Base-by-base conservation (phyloP, 768 basidiomycete species). In the Tylopilus subfusipes region DNA sequence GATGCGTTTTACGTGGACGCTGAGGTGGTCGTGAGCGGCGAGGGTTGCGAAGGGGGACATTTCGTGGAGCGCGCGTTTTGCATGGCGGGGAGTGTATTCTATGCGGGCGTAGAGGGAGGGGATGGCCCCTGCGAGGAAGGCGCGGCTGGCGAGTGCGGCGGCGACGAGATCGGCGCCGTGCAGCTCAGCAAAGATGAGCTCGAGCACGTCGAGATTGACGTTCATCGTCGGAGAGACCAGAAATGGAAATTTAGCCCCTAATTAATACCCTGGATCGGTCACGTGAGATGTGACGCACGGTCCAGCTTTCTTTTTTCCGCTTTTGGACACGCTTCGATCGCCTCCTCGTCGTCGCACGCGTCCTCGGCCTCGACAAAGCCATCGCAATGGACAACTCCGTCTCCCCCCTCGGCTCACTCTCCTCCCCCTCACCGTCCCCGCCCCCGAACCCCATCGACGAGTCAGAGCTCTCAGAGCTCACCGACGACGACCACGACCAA, bases 381-480 rank as follows among this genome's bases (percentile, higher is more conserved):
- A 40, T 40, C 39, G 39, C 24, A 49, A 65, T 65, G 66, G 57
- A 65, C 30, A 65, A 55, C 44, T 65, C 64, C 52, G 64, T 66
- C 22, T 65, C 64, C 2, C 65, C 86, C 36, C 76, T 82, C 57
- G 76, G 79, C 42, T 88, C 87, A 22, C 78, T 84, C 54, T 87
- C 82, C 60, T 85, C 84, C 2, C 86, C 86, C 0, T 86, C 86
- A 3, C 85, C 85, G 0, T 82, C 87, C 0, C 80, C 78, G 3
- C 78, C 77, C 5, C 66, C 70, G 40, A 63, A 61, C 46, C 74
- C 67, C 55, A 68, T 65, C 57, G 72, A 66, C 60, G 87, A 82
- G 69, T 90, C 88, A 7, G 89, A 90, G 73, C 81, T 91, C 55
- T 90, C 88, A 40, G 89, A 89, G 67, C 82, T 91, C 67, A 90